These are phyloP conservation scores for Penicillium sp. DNA, from an alignment of 2,329 filamentous ascomycete species.

Conservation along the genomic window DNA sequence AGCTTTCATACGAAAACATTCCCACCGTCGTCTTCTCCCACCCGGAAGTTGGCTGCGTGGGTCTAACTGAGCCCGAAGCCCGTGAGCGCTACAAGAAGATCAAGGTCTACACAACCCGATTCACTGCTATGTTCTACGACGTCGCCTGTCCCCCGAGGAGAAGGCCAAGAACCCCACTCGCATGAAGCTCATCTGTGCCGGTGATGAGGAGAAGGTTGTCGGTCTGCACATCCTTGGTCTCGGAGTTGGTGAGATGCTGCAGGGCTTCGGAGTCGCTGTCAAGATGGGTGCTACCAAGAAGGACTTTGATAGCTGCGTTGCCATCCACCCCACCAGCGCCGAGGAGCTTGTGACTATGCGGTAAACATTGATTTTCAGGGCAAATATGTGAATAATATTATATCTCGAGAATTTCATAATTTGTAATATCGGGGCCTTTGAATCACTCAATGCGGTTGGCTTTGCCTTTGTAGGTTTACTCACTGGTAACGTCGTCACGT, in stretches of 20 bases:
- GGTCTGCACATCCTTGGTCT: constrained; percentile 54
- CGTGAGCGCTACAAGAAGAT: constrained; percentile 51
- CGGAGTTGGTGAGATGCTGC: constrained; percentile 65
- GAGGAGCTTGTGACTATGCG: constrained; percentile 68
- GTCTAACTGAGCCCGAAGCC: constrained; percentile 54
- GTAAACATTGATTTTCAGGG: constrained; percentile 10
- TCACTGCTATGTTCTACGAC: constrained; percentile 53
- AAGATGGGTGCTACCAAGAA: constrained; percentile 81
- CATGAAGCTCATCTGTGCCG: constrained; percentile 54
- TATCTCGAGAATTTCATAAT: too few species aligned
- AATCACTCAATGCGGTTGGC: too few species aligned
- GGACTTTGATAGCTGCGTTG: constrained; percentile 73
- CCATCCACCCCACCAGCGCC: constrained; percentile 75
- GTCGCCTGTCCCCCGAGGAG: constrained; percentile 48
- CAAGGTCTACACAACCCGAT: constrained; percentile 53
- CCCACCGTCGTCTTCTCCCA: constrained; percentile 57
- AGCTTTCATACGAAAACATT: constrained; percentile 53
- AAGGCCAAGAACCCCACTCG: constrained; percentile 53
- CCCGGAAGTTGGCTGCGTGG: constrained; percentile 52
- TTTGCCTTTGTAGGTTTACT: too few species aligned
- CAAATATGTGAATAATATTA: too few species aligned
- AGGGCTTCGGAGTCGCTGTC: constrained; percentile 74
- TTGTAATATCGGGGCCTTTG: too few species aligned
- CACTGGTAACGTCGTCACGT: too few species aligned
- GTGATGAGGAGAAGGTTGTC: constrained; percentile 53